A percentile compares a stretch with the other conserved stretches of the same genome.
Conservation (phyloP, 768 basidiomycete species). For the Hericium alpestre region DNA sequence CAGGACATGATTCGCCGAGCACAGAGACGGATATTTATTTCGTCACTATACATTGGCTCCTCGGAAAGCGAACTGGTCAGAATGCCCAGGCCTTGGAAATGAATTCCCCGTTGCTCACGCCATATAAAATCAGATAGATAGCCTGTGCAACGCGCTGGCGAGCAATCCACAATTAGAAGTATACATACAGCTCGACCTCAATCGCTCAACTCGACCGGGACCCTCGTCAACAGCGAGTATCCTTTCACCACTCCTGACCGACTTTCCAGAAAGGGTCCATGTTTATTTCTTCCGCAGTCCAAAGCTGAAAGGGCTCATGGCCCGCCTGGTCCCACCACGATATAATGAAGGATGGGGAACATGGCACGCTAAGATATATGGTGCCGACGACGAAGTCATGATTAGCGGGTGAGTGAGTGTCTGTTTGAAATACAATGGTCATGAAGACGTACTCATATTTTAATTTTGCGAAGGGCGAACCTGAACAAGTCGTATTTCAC, state of each 20-base stretch:
- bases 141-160: slow-evolving; percentile 50
- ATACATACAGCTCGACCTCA: slow-evolving; percentile 69
- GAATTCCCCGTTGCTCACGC: neutral
- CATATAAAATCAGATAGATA: slow-evolving; percentile 44
- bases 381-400: slow-evolving; percentile 84
- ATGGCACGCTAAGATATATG: slow-evolving; percentile 96
- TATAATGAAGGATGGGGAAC: slow-evolving; percentile 99
- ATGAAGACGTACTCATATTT: too few species aligned
- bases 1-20: slow-evolving; percentile 77
- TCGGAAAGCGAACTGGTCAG: slow-evolving; percentile 72
- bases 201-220: slow-evolving; percentile 69
- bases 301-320: slow-evolving; percentile 62
- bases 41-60: slow-evolving; percentile 80
- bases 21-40: slow-evolving; percentile 72
- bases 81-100: slow-evolving; percentile 7
- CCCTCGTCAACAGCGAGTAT: slow-evolving; percentile 54
- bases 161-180: slow-evolving; percentile 53
- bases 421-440: neutral
- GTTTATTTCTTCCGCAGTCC: slow-evolving; percentile 85
- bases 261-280: slow-evolving; percentile 62
- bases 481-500: slow-evolving; percentile 89
- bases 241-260: slow-evolving; percentile 62
- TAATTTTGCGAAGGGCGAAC: slow-evolving; percentile 58
- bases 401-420: slow-evolving; percentile 71
- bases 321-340: slow-evolving; percentile 73